phyloP scores from a whole-genome alignment of 2,329 filamentous ascomycete genomes.

The Nemania sp. region DNA sequence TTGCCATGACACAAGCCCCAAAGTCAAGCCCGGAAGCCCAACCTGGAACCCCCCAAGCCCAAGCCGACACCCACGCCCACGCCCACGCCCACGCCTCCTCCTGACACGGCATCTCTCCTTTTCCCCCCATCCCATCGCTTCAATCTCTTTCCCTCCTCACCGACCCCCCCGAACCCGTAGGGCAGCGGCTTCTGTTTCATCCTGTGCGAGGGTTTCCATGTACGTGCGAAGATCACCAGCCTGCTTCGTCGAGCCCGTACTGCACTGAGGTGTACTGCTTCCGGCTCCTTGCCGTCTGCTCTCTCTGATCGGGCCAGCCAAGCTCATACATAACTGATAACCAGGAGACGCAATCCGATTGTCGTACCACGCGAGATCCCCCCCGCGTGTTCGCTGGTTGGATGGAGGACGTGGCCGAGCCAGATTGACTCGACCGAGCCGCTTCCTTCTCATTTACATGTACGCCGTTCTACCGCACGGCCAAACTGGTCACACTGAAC shows the following conservation, averaged over 20 bases:
- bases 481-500: conserved; percentile 5
- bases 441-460: conserved; percentile 3
- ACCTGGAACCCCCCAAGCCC: neutral
- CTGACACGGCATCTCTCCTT: conserved; percentile 5
- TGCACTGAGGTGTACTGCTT: conserved; percentile 9
- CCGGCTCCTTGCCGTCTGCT: neutral
- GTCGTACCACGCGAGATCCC: conserved; percentile 21
- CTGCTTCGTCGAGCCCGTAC: conserved; percentile 11
- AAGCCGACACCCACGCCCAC: conserved; percentile 5
- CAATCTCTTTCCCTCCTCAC: neutral
- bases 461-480: conserved; percentile 1
- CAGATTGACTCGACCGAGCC: conserved; percentile 11
- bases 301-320: conserved; percentile 1
- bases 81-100: neutral
- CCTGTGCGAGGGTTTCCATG: conserved; percentile 19
- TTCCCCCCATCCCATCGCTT: conserved; percentile 4
- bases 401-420: conserved; percentile 10
- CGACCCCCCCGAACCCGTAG: neutral
- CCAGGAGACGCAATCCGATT: conserved; percentile 14
- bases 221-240: conserved; percentile 18
- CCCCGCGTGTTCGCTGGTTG: conserved; percentile 21
- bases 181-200: conserved; percentile 14
- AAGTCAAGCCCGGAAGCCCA: neutral
- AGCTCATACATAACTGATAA: conserved; percentile 11
- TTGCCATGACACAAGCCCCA: conserved; percentile 19